Base-by-base conservation (phyloP, 176 grass and related monocot genomes). In the Rhynchospora pubera region DNA sequence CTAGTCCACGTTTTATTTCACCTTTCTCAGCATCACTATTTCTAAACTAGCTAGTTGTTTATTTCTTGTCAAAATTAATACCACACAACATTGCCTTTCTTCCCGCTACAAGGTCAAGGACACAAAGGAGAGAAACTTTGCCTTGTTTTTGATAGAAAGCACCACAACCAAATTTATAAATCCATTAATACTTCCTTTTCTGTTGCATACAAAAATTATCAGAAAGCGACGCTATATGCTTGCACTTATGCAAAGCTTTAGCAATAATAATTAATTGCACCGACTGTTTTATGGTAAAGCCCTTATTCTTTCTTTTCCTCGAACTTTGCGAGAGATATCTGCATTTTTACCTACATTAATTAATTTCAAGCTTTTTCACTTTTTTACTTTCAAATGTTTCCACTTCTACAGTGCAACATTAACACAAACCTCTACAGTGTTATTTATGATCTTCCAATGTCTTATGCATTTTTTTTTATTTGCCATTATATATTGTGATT, bases 231-330 rank as follows among this genome's bases (percentile, higher is more conserved):
- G 6, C 30, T 50, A 5, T 3, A 56, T 56, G 50, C 72, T 30
- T 56, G 48, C 14, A 77, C 26, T 77, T 77, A 11, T 77, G 50
- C 72, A 77, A 56, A 77, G 22, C 22, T 76, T 26, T 52, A 77
- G 48, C 10, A 55, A 77, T 77, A 26, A 77, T 77, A 77, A 77
- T 77, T 77, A 77, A 77, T 77, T 77, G 72, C 72, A 77, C 50
- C 24, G 11, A 55, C 7, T 7, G 1, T 77, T 77, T 77, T 77
- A 32, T 77, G 30, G 23, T 56, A 34, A 77, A 56, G 23, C 47
- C 72, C 72, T 77, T 50, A 56, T 32, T 77, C 50, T 53, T 77
- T 76, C 5, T 55, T 30, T 75, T 45, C 53, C 28, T 67, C 13
- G 30, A 39, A 67, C 64, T 16, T 51, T 18, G 11, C 1, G 11